A percentile compares a stretch with the other conserved stretches of the same genome.
These are phyloP conservation scores for Aspergillus taichungensis DNA, from an alignment of 495 filamentous ascomycete species.

Conservation along the genomic window DNA sequence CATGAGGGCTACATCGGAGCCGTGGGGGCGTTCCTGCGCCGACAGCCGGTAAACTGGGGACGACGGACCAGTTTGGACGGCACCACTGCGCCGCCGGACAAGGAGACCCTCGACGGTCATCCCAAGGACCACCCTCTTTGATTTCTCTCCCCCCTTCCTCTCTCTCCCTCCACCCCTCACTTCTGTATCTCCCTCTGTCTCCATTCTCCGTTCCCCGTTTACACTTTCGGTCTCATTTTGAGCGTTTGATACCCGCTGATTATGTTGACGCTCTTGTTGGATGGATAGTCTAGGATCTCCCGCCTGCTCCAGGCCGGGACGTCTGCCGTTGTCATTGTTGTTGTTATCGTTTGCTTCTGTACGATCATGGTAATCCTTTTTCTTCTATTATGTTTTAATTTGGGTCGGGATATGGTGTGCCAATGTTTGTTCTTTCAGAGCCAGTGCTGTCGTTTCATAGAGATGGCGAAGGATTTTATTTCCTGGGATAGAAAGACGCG, in stretches of 20 bases:
- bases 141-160: not conserved
- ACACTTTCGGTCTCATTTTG: conserved; percentile 1
- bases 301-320: too few species aligned
- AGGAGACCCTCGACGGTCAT: conserved; percentile 1
- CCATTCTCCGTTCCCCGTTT: not conserved
- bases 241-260: conserved; percentile 17
- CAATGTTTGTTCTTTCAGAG: too few species aligned
- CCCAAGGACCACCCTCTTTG: not conserved
- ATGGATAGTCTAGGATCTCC: too few species aligned
- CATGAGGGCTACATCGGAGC: conserved; percentile 97
- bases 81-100: conserved; percentile 18
- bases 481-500: too few species aligned
- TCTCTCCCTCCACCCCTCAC: conserved; percentile 1
- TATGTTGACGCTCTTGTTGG: conserved; percentile 4
- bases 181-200: not conserved
- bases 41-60: conserved; percentile 88
- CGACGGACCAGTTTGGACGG: conserved; percentile 65
- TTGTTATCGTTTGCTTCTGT: too few species aligned
- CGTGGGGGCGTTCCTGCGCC: conserved; percentile 87
- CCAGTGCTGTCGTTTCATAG: too few species aligned
- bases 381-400: too few species aligned
- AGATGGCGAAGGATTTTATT: too few species aligned
- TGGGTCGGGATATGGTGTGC: too few species aligned
- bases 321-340: too few species aligned
- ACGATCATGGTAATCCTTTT: too few species aligned